Evolutionary conservation across 169 alveolate genomes (phyloP), one percentile per base, ranked within the genome.

Genomic region (Perkinsus marinus): DNA sequence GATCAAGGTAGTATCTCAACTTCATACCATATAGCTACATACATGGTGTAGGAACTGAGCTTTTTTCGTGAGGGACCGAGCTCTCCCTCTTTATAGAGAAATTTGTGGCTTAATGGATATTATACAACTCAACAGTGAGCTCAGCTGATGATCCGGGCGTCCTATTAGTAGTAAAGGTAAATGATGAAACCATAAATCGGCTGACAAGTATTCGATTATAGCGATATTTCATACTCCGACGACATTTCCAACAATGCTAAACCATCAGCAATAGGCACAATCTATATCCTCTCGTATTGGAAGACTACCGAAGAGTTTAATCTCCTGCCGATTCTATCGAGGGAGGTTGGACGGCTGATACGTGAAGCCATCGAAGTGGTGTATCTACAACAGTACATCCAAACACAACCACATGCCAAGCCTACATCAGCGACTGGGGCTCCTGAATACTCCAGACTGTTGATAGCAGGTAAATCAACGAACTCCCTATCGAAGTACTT

Each of bases 401-500:
- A 7, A 57, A 26, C 7, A 57, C 34, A 57, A 57, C 34, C 9
- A 30, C 9, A 30, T 2, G 26, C 5, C 22, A n/a, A n/a, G n/a
- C 79, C 34, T 57, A 57, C 79, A 57, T 57, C 79, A 57, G 79
- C 79, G 22, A 57, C 79, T 19, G 79, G 79, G 26, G 79, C 79
- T 57, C 79, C 79, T 6, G 79, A 57, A 16, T 57, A 57, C 79
- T 57, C 79, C 37, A 57, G 79, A 26, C 79, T 57, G 34, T 90
- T 90, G 89, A 92, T 68, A 37, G 91, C 93, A 38, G 93, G 94
- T 34, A 91, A 90, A 39, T 89, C 69, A 57, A 90, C 90, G 41
- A 93, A 68, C 90, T 93, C 93, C 38, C 79, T 89, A 68, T 92
- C 93, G 47, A 93, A 93, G 90, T 93, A 93, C 92, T 93, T 91